Conservation (phyloP, 2,329 filamentous ascomycete genomes). For the Incumbomyces delicatus region DNA sequence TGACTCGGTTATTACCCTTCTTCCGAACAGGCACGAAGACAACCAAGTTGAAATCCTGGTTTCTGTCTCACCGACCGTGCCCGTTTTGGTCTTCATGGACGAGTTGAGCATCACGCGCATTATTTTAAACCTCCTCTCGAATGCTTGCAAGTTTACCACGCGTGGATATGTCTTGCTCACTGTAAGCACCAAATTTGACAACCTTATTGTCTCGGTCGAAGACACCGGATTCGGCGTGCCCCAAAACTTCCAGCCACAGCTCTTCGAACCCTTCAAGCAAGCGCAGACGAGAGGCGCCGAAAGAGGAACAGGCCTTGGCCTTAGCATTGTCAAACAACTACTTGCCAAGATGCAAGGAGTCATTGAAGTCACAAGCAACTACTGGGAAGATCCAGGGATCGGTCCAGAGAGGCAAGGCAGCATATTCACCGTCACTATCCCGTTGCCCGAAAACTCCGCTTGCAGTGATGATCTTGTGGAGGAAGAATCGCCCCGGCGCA, state of each 20-base stretch:
- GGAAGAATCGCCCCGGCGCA: not conserved
- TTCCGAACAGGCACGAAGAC: constrained; percentile 27
- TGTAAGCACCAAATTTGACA: constrained; percentile 11
- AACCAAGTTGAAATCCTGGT: constrained; percentile 25
- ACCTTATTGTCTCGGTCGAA: constrained; percentile 20
- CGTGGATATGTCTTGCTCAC: constrained; percentile 19
- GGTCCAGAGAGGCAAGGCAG: constrained; percentile 15
- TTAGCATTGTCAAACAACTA: constrained; percentile 25
- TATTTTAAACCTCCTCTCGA: constrained; percentile 29
- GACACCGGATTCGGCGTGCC: constrained; percentile 24
- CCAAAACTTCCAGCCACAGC: constrained; percentile 16
- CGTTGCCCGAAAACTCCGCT: constrained; percentile 1
- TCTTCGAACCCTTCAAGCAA: constrained; percentile 23
- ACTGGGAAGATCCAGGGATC: constrained; percentile 11
- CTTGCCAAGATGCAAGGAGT: constrained; percentile 24
- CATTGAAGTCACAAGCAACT: constrained; percentile 24
- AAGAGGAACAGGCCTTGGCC: constrained; percentile 23
- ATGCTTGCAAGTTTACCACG: constrained; percentile 26
- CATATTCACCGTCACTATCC: constrained; percentile 17
- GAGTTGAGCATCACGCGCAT: constrained; percentile 28
- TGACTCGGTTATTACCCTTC: constrained; percentile 25
- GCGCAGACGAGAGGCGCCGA: constrained; percentile 24
- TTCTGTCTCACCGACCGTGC: constrained; percentile 25
- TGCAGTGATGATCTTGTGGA: not conserved
- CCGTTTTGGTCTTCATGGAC: constrained; percentile 25